Base-by-base conservation (phyloP, 164 flowering plant genomes). In the Umbilicus rupestris region DNA sequence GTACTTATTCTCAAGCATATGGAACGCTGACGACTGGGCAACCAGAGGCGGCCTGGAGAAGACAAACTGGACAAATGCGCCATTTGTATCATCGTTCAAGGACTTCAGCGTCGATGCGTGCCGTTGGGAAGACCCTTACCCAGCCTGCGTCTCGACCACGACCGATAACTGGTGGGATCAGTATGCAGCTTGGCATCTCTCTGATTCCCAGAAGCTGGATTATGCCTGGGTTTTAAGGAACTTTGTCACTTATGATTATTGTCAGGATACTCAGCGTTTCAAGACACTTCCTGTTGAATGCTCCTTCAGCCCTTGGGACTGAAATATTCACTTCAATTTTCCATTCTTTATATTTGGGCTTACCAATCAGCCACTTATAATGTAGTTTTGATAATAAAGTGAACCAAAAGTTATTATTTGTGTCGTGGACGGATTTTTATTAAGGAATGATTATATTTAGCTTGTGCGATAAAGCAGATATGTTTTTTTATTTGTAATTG, bases 11-110 rank as follows among this genome's bases (percentile, higher is more conserved):
- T 89, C 98, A 9, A 93, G 98, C 78, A 90, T 93, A 31, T 93
- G 98, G 98, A 87, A 93, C 47, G 98, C 98, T 0, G 98, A 93
- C 31, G 94, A 87, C 41, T 93, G 98, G 98, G 98, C 97, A 0
- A 93, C 98, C 14, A 81, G 97, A 42, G 98, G 98, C 4, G 98
- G 98, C 0, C 81, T 90, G 0, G 98, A 89, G 82, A 90, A 94
- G 78, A 90, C 96, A 1, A 81, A 93, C 70, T 90, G 98, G 98
- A 86, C 77, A 45, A 81, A 78, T n/a, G 87, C 90, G 3, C 97
- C 98, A 22, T 94, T 90, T 37, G 93, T 94, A 39, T 94, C 98
- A 0, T 78, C 97, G 3, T 94, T 89, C 80, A 84, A 75, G 77
- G 95, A 94, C 41, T 94, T 86, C 81, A 82, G 68, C 7, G 92